phyloP scores from a whole-genome alignment of 2,329 filamentous ascomycete genomes.

The Colletotrichum incanum region DNA sequence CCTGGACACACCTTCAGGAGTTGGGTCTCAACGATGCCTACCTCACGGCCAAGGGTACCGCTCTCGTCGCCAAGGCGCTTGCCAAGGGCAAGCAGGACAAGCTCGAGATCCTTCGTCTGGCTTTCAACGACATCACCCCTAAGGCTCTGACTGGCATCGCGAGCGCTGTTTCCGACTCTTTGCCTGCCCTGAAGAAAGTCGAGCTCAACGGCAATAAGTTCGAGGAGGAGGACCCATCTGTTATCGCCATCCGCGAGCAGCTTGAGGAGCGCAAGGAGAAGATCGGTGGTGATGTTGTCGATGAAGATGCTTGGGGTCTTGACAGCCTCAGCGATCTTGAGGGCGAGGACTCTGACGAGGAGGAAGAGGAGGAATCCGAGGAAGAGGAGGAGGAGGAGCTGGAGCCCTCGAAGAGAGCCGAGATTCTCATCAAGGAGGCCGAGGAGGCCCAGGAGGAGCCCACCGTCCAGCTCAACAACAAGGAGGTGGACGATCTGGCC shows the following conservation, averaged over 20 bases:
- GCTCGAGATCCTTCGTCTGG: constrained; percentile 85
- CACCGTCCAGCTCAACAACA: constrained; percentile 78
- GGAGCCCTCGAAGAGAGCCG: constrained; percentile 74
- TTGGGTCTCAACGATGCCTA: constrained; percentile 92
- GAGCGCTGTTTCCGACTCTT: constrained; percentile 74
- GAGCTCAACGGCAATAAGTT: constrained; percentile 99
- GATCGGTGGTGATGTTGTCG: constrained; percentile 73
- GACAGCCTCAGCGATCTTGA: constrained; percentile 91
- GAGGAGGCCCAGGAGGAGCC: constrained; percentile 82
- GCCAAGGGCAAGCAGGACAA: constrained; percentile 82
- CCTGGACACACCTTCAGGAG: constrained; percentile 84
- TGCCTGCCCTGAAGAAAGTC: constrained; percentile 86
- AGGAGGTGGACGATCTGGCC: constrained; percentile 86
- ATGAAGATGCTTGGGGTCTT: constrained; percentile 87
- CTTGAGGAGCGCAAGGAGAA: constrained; percentile 86
- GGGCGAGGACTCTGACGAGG: constrained; percentile 80
- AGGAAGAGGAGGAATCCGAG: constrained; percentile 78
- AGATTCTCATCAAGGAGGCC: constrained; percentile 79
- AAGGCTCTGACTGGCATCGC: constrained; percentile 81
- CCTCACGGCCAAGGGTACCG: constrained; percentile 82
- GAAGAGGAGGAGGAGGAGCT: constrained; percentile 67
- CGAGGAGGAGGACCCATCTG: constrained; percentile 83
- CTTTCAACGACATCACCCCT: constrained; percentile 94
- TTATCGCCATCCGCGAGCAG: constrained; percentile 78
- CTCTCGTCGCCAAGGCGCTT: constrained; percentile 81